Conservation (phyloP, 805 yeast species). For the Debaryomyces tyrocola region DNA sequence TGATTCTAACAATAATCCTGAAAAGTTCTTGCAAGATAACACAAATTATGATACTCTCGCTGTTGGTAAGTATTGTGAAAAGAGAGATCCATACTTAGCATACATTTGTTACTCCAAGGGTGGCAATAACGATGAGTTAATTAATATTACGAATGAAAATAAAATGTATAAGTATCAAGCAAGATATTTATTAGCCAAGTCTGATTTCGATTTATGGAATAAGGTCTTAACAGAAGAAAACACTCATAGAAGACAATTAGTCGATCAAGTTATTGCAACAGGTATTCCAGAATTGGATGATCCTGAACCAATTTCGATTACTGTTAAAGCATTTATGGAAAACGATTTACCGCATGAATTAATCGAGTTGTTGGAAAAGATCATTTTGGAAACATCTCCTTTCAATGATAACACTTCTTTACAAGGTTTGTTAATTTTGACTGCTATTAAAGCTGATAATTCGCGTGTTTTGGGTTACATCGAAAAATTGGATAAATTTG, state of each 20-base stretch:
- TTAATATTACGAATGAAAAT: conserved; percentile 92
- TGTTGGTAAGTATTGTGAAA: conserved; percentile 98
- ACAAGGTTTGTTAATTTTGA: conserved; percentile 88
- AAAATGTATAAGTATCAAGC: conserved; percentile 99
- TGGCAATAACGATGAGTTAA: conserved; percentile 82
- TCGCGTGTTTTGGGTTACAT: conserved; percentile 79
- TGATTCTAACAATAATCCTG: conserved; percentile 97
- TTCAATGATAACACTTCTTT: conserved; percentile 92
- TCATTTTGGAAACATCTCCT: conserved; percentile 95
- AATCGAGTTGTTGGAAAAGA: conserved; percentile 92
- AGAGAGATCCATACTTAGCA: conserved; percentile 97
- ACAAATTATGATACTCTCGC: conserved; percentile 85
- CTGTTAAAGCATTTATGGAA: conserved; percentile 95
- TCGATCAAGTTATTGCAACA: conserved; percentile 93
- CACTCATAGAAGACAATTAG: conserved; percentile 83
- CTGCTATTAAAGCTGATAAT: conserved; percentile 95
- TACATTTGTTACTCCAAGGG: conserved; percentile 98
- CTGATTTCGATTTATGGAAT: conserved; percentile 83
- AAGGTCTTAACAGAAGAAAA: conserved; percentile 74
- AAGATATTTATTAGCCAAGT: conserved; percentile 85
- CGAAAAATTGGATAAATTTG: conserved; percentile 87
- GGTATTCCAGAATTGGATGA: conserved; percentile 93
- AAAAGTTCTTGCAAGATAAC: conserved; percentile 91
- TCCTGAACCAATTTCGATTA: conserved; percentile 90
- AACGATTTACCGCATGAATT: conserved; percentile 90